A percentile compares a stretch with the other conserved stretches of the same genome.
These are phyloP conservation scores for Blepharisma japonicum DNA, from an alignment of 73 alveolate genomes.

Conservation along the genomic window DNA sequence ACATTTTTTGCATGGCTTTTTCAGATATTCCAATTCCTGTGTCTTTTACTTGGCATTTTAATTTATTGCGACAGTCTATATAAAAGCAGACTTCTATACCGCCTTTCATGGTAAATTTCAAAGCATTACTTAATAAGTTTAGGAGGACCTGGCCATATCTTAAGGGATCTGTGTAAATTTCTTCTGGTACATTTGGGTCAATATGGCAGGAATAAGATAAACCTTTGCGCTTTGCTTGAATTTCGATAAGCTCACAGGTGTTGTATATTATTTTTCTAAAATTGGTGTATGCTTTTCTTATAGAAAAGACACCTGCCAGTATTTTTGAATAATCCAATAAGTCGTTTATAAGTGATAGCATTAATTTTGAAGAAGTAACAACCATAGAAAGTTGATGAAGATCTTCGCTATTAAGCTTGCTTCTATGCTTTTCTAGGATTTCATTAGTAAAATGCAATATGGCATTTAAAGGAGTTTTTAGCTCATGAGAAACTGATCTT, in stretches of 20 bases:
- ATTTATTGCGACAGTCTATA: neutral
- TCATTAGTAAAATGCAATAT: neutral
- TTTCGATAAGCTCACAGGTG: too few species aligned
- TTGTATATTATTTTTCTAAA: neutral
- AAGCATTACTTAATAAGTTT: constrained; percentile 13
- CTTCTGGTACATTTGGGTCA: neutral
- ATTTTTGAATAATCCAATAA: constrained; percentile 18
- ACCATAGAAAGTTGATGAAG: neutral
- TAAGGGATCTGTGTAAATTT: neutral
- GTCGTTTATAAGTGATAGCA: constrained; percentile 11
- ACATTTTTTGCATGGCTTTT: neutral
- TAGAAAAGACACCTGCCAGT: neutral
- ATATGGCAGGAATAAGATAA: neutral
- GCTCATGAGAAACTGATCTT: constrained; percentile 24
- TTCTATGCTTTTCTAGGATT: neutral
- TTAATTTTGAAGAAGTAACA: neutral
- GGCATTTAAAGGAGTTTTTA: constrained; percentile 16
- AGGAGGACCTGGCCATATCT: neutral
- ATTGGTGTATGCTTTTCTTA: neutral
- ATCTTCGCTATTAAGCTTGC: neutral
- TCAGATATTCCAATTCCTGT: constrained; percentile 24
- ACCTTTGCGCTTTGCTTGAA: too few species aligned
- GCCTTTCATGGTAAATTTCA: constrained; percentile 11
- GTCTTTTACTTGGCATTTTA: neutral
- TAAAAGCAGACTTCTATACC: neutral